Evolutionary conservation across 176 grass and related monocot species (phyloP).

Genomic region (Zoysia japonica): DNA sequence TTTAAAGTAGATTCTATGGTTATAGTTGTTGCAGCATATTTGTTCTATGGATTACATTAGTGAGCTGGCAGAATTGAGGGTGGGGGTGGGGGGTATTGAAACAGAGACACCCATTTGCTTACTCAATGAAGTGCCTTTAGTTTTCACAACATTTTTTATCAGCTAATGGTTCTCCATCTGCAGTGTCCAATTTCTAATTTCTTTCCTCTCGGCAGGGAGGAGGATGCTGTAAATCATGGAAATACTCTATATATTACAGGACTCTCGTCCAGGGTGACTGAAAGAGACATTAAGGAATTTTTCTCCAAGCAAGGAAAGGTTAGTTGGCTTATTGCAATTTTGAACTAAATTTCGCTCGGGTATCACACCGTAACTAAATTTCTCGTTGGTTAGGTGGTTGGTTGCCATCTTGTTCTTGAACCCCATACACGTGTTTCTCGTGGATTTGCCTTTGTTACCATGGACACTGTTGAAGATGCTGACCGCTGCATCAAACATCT

Average conservation of each 20-base stretch:
- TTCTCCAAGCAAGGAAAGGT: slow-evolving; percentile 74
- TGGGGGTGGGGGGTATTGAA: not conserved
- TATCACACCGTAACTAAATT: slow-evolving; percentile 14
- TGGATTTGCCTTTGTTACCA: slow-evolving; percentile 75
- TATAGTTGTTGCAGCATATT: not conserved
- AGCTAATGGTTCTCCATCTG: slow-evolving; percentile 12
- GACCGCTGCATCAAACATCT: slow-evolving; percentile 75
- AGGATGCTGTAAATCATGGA: slow-evolving; percentile 52
- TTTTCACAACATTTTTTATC: not conserved
- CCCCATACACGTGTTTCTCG: slow-evolving; percentile 67
- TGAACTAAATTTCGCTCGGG: not conserved
- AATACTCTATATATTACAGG: slow-evolving; percentile 76
- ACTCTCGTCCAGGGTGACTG: slow-evolving; percentile 68
- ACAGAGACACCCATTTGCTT: not conserved
- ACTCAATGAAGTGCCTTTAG: not conserved
- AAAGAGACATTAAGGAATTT: slow-evolving; percentile 64
- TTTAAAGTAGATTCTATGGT: not conserved
- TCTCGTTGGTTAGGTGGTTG: slow-evolving; percentile 48
- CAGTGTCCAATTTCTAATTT: not conserved
- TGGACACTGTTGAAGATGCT: slow-evolving; percentile 71
- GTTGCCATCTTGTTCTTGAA: slow-evolving; percentile 67
- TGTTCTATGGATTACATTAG: not conserved
- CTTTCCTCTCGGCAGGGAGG: slow-evolving; percentile 37
- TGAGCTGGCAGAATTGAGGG: not conserved
- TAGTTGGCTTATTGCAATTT: slow-evolving; percentile 32